Conservation (phyloP, 129 eudicot species). For the Pittosporum tobira region DNA sequence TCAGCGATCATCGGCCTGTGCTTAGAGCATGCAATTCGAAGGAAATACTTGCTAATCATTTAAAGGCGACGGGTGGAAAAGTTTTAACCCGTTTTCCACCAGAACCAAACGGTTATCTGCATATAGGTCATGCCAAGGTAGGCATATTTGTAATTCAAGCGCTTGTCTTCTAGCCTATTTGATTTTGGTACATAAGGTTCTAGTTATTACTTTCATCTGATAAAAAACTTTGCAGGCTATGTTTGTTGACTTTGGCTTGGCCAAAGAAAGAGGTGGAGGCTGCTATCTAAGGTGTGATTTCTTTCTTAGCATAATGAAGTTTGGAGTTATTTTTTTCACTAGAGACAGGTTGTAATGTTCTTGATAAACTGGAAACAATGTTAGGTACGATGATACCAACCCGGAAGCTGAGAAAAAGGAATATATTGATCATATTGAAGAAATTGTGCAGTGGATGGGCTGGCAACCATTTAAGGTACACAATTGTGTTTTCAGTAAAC, state of each 20-base stretch:
- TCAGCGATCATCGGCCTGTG: constrained; percentile 64
- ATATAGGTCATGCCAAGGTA: constrained; percentile 98
- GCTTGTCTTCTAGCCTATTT: neutral
- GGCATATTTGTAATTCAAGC: neutral
- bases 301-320: neutral
- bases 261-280: constrained; percentile 82
- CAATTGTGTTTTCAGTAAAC: neutral
- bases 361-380: neutral
- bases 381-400: constrained; percentile 90
- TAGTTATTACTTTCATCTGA: constrained; percentile 8
- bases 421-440: constrained; percentile 91
- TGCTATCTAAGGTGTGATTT: constrained; percentile 72
- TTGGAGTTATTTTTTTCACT: neutral
- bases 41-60: constrained; percentile 55
- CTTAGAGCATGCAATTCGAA: constrained; percentile 84
- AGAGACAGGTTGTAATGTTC: neutral
- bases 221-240: constrained; percentile 55
- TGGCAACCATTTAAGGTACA: constrained; percentile 92
- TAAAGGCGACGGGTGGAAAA: constrained; percentile 68
- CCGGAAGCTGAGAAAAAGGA: constrained; percentile 98
- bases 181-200: neutral
- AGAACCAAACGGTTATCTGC: constrained; percentile 95
- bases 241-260: constrained; percentile 98
- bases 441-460: constrained; percentile 93
- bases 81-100: constrained; percentile 96